A percentile compares a stretch with the other conserved stretches of the same genome.
Evolutionary conservation across 306 rosid species (phyloP).

Genomic region (Psophocarpus tetragonolobus): DNA sequence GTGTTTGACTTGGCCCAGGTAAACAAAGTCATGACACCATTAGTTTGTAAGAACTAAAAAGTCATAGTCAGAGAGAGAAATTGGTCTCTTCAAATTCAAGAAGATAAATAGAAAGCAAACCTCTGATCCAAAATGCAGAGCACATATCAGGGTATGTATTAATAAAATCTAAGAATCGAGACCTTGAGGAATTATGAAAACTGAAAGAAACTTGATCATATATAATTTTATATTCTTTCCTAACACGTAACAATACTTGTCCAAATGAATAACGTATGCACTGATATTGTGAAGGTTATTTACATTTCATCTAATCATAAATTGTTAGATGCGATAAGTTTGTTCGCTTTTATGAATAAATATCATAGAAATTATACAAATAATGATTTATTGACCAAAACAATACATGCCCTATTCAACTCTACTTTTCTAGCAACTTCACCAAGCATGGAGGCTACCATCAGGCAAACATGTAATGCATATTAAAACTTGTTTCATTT

Average conservation of each 20-base stretch:
- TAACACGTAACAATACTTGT: background rate
- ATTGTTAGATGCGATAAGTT: background rate
- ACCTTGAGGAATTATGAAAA: background rate
- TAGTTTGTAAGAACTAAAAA: background rate
- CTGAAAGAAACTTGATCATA: background rate
- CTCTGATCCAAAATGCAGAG: background rate
- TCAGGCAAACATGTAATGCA: background rate
- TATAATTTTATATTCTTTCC: background rate
- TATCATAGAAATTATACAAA: background rate
- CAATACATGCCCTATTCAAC: background rate
- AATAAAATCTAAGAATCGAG: background rate
- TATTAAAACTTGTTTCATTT: background rate
- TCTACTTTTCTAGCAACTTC: background rate
- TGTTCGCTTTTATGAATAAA: background rate
- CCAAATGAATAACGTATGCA: background rate
- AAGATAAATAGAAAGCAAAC: background rate
- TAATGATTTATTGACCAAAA: background rate
- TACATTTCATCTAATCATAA: background rate
- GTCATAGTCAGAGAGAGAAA: background rate
- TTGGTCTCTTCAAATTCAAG: background rate
- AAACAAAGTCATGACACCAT: background rate
- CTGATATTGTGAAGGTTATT: too few species aligned
- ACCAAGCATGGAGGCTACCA: background rate
- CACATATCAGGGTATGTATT: slow-evolving; percentile 1
- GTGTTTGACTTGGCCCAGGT: too few species aligned